These are phyloP conservation scores for Corchorus olitorius DNA, from an alignment of 345 rosid species.

Conservation along the genomic window DNA sequence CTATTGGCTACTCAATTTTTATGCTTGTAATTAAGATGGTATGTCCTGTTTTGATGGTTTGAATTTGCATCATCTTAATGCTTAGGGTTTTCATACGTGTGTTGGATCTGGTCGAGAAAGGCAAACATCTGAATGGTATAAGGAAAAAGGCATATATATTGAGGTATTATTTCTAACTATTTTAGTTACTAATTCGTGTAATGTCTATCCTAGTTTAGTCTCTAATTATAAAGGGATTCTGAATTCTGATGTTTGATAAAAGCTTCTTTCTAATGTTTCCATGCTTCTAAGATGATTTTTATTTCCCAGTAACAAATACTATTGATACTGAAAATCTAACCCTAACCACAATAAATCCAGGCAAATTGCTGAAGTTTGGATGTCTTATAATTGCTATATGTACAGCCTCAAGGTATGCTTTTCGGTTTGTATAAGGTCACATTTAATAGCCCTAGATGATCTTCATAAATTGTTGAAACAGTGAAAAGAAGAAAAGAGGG, in stretches of 20 bases:
- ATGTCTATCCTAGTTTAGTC: constrained; percentile 7
- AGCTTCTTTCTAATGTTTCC: background rate
- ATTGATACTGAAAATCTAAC: constrained; percentile 86
- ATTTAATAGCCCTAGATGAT: background rate
- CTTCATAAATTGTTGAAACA: background rate
- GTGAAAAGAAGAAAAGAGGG: constrained; percentile 3
- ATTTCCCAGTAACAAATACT: constrained; percentile 75
- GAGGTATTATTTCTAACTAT: constrained; percentile 52
- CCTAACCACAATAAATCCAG: constrained; percentile 68
- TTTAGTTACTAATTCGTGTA: background rate
- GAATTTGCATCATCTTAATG: constrained; percentile 2
- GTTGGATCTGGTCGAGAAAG: constrained; percentile 97
- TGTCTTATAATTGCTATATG: constrained; percentile 85
- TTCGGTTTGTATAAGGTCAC: background rate
- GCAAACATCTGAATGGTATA: constrained; percentile 92
- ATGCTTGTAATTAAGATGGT: constrained; percentile 17
- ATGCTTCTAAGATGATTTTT: constrained; percentile 55
- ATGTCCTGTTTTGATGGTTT: constrained; percentile 13
- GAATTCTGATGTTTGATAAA: constrained; percentile 4
- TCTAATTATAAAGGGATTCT: background rate
- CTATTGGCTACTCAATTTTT: background rate
- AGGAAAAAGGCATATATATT: constrained; percentile 96
- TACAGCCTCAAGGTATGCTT: constrained; percentile 76
- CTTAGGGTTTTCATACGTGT: constrained; percentile 94
- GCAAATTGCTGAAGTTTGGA: constrained; percentile 88